Percentiles rank a stretch among this genome's conserved stretches.
phyloP scores from a whole-genome alignment of 495 filamentous ascomycete genomes.

The Darksidea phi region DNA sequence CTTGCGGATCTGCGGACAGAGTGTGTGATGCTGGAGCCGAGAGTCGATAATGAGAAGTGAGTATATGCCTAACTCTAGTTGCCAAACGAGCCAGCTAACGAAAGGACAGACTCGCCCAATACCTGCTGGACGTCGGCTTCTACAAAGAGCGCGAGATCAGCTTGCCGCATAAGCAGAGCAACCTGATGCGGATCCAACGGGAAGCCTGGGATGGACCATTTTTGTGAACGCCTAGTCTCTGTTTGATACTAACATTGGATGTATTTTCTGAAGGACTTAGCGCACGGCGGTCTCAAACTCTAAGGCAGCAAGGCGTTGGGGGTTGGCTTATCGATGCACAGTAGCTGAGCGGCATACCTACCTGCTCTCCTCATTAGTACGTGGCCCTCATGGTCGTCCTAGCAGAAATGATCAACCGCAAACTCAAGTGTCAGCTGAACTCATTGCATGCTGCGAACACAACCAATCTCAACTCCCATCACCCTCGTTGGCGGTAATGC shows the following conservation, averaged over 20 bases:
- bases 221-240: neutral
- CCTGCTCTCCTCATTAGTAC: too few relatives aligned
- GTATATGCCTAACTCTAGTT: conserved; percentile 38
- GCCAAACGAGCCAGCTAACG: conserved; percentile 4
- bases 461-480: neutral
- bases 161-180: conserved; percentile 91
- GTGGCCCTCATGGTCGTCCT: too few relatives aligned
- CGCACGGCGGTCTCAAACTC: too few relatives aligned
- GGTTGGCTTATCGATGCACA: too few relatives aligned
- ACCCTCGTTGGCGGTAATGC: neutral
- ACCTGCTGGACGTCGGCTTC: conserved; percentile 74
- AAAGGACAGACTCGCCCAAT: conserved; percentile 68
- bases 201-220: conserved; percentile 80
- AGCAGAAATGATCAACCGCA: too few relatives aligned
- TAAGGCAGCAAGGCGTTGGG: too few relatives aligned
- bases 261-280: too few relatives aligned
- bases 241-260: too few relatives aligned
- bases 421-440: too few relatives aligned
- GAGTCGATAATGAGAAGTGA: conserved; percentile 88
- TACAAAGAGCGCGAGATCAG: conserved; percentile 83
- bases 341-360: too few relatives aligned
- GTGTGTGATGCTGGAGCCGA: conserved; percentile 79
- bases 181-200: conserved; percentile 76
- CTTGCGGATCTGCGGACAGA: conserved; percentile 78
- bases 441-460: neutral